Conservation (phyloP, 192 early-diverging fungal genomes). For the Coemansia sp. region DNA sequence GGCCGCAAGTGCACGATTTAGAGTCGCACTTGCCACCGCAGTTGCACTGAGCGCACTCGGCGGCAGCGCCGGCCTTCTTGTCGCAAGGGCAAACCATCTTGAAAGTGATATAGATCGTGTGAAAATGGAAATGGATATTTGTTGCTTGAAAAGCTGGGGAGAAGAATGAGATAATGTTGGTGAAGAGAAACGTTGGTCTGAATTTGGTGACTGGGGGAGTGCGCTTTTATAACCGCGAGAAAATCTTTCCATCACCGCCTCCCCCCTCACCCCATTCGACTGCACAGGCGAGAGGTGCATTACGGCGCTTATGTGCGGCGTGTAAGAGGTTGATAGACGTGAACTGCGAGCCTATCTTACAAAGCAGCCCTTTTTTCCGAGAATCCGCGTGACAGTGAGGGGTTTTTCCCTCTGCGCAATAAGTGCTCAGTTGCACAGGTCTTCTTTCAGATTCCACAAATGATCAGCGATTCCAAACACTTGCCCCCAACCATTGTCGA, state of each 20-base stretch:
- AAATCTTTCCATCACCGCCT: not conserved
- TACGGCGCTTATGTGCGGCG: not conserved
- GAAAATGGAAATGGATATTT: not conserved
- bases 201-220: not conserved
- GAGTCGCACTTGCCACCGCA: constrained; percentile 32
- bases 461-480: not conserved
- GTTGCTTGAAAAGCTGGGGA: not conserved
- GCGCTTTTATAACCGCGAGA: not conserved
- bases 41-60: constrained; percentile 13
- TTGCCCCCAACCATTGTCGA: not conserved
- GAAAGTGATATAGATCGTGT: not conserved
- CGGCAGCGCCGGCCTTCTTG: constrained; percentile 13
- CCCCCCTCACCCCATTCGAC: not conserved
- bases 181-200: not conserved
- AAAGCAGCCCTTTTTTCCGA: not conserved
- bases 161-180: not conserved
- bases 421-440: not conserved
- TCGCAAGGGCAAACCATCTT: constrained; percentile 16
- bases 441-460: not conserved
- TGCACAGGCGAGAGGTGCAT: not conserved
- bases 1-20: constrained; percentile 29
- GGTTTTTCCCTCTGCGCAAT: not conserved
- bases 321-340: not conserved
- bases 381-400: not conserved
- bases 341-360: not conserved